Conservation (phyloP, 768 basidiomycete genomes). For the Hydnomerulius pinastri region DNA sequence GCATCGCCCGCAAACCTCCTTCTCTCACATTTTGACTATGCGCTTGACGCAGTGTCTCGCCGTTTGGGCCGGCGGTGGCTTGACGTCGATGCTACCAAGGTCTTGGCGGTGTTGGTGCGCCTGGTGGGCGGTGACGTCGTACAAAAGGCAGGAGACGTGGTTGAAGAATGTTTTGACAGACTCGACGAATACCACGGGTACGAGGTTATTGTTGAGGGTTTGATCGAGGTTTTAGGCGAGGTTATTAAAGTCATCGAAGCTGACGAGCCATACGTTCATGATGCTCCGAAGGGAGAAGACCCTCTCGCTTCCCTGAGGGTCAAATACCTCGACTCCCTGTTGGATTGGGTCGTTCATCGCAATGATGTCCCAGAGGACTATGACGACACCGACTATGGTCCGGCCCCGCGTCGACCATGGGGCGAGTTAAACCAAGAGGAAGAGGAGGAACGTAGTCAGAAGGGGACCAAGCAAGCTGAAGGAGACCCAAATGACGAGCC, state of each 20-base stretch:
- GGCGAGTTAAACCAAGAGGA: conserved; percentile 34
- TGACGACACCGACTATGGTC: conserved; percentile 55
- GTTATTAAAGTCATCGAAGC: conserved; percentile 77
- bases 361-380: conserved; percentile 34
- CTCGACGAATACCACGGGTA: conserved; percentile 97
- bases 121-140: conserved; percentile 88
- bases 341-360: conserved; percentile 64
- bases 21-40: conserved; percentile 95
- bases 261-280: conserved; percentile 41
- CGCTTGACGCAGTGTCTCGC: conserved; percentile 86
- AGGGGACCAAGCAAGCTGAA: conserved; percentile 13
- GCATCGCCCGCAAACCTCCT: conserved; percentile 89
- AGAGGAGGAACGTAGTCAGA: conserved; percentile 26
- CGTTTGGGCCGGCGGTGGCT: conserved; percentile 79
- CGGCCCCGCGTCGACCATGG: conserved; percentile 62
- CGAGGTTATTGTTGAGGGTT: conserved; percentile 77
- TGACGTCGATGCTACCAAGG: conserved; percentile 86
- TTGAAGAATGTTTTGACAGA: conserved; percentile 96
- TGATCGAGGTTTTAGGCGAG: conserved; percentile 85
- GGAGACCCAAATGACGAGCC: conserved; percentile 40
- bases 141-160: conserved; percentile 87
- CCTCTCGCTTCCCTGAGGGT: conserved; percentile 22
- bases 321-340: conserved; percentile 51
- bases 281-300: conserved; percentile 21
- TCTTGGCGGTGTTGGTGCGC: conserved; percentile 81